Base-by-base conservation (phyloP, 805 yeast genomes). In the Suhomyces pyralidae region DNA sequence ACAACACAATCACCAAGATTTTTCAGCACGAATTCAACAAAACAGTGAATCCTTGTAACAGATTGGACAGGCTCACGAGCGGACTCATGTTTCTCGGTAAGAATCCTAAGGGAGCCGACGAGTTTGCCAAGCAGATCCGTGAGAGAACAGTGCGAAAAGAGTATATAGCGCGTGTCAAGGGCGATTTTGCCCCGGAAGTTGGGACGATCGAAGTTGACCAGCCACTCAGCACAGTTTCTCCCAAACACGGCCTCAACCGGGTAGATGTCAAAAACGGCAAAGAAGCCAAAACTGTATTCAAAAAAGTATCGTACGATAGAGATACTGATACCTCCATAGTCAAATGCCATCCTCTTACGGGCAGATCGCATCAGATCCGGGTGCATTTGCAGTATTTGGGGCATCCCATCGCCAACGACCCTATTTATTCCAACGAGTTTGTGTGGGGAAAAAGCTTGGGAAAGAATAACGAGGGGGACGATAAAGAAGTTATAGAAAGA, bases 281-380 rank as follows among this genome's bases (percentile, higher is more conserved):
- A 61, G 84, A 82, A 15, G 92, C 97, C 6, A 79, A 69, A 49
- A 94, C 99, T 0, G 66, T 74, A 12, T 94, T 93, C 69, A 72
- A 67, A 52, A 76, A 88, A 46, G 70, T 88, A 0, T 79, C 88
- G n/a, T 88, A 79, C 62, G 90, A 92, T 68, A 64, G 69, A 3
- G 62, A 48, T 8, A 81, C 87, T 1, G 63, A 77, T 42, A 77
- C 84, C 7, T 82, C 90, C 51, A 77, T 94, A 25, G 97, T 94
- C 3, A 77, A 83, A 55, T 93, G 98, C 68, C 80, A 76, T 58
- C 99, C 99, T 1, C 71, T 80, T 15, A 93, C 99, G 0, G 99
- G 99, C 0, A 78, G 99, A 63, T 90, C 97, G 0, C 99, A 93
- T 67, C 99, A 93, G 66, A 91, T 94, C 48, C 76, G 99, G 55